phyloP scores from a whole-genome alignment of 2,329 filamentous ascomycete genomes.

The Fusarium nisikadoi region DNA sequence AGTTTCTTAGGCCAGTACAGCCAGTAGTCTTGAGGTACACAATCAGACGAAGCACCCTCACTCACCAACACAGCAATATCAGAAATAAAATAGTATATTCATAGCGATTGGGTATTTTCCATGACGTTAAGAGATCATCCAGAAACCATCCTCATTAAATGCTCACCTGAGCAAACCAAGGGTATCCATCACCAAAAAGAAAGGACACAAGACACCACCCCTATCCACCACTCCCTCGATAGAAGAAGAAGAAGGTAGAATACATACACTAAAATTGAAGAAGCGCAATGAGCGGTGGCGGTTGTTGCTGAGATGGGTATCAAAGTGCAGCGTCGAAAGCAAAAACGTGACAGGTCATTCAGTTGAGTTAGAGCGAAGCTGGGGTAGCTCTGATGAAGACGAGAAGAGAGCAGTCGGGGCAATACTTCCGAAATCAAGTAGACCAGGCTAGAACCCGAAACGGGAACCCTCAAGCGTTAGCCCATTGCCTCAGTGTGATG shows the following conservation, averaged over 20 bases:
- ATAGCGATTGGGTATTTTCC: conserved; percentile 39
- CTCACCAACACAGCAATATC: not conserved
- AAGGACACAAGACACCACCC: not conserved
- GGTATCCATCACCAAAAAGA: conserved; percentile 27
- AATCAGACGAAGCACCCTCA: not conserved
- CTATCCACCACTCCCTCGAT: not conserved
- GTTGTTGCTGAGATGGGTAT: conserved; percentile 28
- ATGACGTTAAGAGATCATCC: conserved; percentile 8
- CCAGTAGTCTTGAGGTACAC: too few species aligned
- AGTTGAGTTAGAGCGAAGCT: not conserved
- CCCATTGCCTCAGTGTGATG: conserved; percentile 31
- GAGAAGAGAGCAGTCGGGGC: conserved; percentile 22
- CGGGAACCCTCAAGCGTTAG: conserved; percentile 47
- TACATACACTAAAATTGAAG: conserved; percentile 28
- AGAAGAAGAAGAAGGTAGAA: conserved; percentile 19
- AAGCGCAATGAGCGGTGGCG: not conserved
- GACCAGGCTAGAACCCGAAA: conserved; percentile 49
- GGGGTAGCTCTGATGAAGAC: conserved; percentile 33
- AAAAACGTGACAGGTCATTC: conserved; percentile 11
- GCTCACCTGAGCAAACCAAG: conserved; percentile 17
- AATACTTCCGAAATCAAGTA: conserved; percentile 48
- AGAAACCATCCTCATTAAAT: conserved; percentile 27
- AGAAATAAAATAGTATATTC: conserved; percentile 13
- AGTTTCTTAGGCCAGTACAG: too few species aligned
- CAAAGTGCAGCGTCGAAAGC: conserved; percentile 16